Evolutionary conservation across 768 basidiomycete genomes (phyloP).

Genomic region (Termitomyces sp.): DNA sequence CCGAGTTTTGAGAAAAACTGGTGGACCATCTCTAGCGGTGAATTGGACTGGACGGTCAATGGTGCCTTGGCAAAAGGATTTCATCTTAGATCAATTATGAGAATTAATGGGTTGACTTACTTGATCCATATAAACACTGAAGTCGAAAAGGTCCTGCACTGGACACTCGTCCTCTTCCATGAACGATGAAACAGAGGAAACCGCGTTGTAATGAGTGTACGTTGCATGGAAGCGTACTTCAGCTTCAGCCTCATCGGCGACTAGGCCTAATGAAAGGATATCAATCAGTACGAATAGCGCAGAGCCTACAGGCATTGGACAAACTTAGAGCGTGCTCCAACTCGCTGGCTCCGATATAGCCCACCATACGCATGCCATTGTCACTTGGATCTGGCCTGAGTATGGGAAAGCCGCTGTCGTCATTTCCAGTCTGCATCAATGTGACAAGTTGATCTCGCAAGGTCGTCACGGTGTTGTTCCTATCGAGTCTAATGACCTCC

Average conservation of each 20-base stretch:
- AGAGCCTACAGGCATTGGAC: conserved; percentile 19
- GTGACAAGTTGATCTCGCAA: conserved; percentile 65
- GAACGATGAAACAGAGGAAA: conserved; percentile 61
- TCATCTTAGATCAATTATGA: background rate
- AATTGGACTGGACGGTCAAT: conserved; percentile 74
- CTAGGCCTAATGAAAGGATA: conserved; percentile 44
- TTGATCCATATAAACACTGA: conserved; percentile 88
- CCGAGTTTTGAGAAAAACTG: conserved; percentile 94
- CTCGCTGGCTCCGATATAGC: conserved; percentile 90
- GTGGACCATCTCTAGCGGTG: conserved; percentile 88
- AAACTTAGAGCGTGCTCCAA: conserved; percentile 87
- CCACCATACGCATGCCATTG: conserved; percentile 63
- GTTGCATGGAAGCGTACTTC: conserved; percentile 59
- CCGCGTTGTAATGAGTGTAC: conserved; percentile 34
- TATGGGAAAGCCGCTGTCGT: conserved; percentile 87
- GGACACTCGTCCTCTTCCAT: conserved; percentile 31
- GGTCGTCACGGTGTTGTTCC: conserved; percentile 69
- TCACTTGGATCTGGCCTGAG: conserved; percentile 45
- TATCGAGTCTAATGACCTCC: conserved; percentile 68
- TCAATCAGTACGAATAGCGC: background rate
- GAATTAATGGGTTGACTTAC: conserved; percentile 28
- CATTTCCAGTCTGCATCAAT: conserved; percentile 53
- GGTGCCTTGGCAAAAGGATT: conserved; percentile 58
- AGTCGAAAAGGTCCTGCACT: conserved; percentile 60
- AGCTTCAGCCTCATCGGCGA: conserved; percentile 69